These are phyloP conservation scores for Calycina herbarum DNA, from an alignment of 2,329 filamentous ascomycete species.

Conservation along the genomic window DNA sequence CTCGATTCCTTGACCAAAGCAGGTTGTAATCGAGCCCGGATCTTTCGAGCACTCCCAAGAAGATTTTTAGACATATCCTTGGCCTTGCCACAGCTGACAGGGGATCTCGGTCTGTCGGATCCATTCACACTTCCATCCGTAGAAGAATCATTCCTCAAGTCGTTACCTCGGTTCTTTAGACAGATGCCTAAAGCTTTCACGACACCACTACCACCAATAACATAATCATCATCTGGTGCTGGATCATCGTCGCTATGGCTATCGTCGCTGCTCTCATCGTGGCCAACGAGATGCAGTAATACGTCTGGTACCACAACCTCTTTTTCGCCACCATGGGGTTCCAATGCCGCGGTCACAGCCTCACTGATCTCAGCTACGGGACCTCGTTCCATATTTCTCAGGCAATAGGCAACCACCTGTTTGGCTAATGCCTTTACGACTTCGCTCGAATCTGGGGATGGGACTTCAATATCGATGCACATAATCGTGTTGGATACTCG, in stretches of 20 bases:
- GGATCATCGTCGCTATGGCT: constrained; percentile 62
- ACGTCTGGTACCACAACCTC: constrained; percentile 74
- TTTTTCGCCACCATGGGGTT: constrained; percentile 46
- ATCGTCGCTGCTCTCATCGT: constrained; percentile 50
- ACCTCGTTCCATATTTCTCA: constrained; percentile 84
- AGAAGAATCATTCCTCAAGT: constrained; percentile 48
- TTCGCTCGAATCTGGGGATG: constrained; percentile 77
- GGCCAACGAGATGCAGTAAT: constrained; percentile 81
- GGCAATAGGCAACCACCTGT: constrained; percentile 90
- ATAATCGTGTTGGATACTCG: constrained; percentile 81
- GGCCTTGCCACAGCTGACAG: constrained; percentile 59
- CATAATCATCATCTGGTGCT: constrained; percentile 88
- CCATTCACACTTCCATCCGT: constrained; percentile 43
- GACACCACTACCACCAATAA: constrained; percentile 92
- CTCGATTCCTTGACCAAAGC: constrained; percentile 75
- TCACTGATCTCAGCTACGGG: constrained; percentile 63
- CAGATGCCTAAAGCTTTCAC: constrained; percentile 93
- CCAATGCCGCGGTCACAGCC: constrained; percentile 37
- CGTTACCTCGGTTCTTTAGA: constrained; percentile 74
- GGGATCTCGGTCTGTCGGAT: constrained; percentile 45
- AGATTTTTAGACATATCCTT: constrained; percentile 94
- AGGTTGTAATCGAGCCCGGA: constrained; percentile 77
- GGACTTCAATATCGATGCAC: constrained; percentile 89
- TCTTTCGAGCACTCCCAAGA: constrained; percentile 84
- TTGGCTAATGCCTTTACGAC: constrained; percentile 89